These are phyloP conservation scores for Prunus padus DNA, from an alignment of 306 rosid genomes.

Conservation along the genomic window DNA sequence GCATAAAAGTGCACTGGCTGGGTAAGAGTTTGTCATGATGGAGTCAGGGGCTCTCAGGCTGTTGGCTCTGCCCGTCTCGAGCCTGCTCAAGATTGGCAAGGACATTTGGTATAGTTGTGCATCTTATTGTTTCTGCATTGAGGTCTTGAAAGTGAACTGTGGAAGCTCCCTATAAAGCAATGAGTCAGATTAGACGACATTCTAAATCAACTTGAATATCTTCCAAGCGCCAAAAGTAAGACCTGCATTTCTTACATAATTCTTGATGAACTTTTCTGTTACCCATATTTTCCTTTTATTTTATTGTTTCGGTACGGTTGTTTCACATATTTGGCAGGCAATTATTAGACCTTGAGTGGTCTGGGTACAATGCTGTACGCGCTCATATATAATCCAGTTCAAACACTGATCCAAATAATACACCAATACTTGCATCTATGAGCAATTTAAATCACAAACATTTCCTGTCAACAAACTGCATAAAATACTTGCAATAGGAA, in stretches of 20 bases:
- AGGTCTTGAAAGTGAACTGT: slow-evolving; percentile 89
- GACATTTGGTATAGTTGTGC: slow-evolving; percentile 93
- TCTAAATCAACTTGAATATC: background rate
- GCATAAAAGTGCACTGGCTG: slow-evolving; percentile 86
- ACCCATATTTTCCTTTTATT: background rate
- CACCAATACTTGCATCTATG: background rate
- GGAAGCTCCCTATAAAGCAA: slow-evolving; percentile 72
- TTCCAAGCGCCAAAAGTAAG: background rate
- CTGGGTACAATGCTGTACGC: background rate
- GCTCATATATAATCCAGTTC: background rate
- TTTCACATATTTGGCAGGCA: background rate
- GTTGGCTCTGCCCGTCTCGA: slow-evolving; percentile 84
- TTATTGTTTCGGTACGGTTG: background rate
- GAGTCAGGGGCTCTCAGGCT: slow-evolving; percentile 92
- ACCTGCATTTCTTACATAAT: background rate
- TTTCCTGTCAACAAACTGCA: background rate
- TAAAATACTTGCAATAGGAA: background rate
- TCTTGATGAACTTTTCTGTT: background rate
- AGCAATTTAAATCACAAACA: background rate
- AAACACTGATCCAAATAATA: background rate
- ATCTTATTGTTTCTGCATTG: slow-evolving; percentile 82
- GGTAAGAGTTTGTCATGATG: slow-evolving; percentile 72
- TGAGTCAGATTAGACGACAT: slow-evolving; percentile 21
- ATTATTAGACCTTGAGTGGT: background rate
- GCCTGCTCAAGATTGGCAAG: slow-evolving; percentile 97